phyloP scores from a whole-genome alignment of 495 filamentous ascomycete species.

The Trichoderma gamsii region DNA sequence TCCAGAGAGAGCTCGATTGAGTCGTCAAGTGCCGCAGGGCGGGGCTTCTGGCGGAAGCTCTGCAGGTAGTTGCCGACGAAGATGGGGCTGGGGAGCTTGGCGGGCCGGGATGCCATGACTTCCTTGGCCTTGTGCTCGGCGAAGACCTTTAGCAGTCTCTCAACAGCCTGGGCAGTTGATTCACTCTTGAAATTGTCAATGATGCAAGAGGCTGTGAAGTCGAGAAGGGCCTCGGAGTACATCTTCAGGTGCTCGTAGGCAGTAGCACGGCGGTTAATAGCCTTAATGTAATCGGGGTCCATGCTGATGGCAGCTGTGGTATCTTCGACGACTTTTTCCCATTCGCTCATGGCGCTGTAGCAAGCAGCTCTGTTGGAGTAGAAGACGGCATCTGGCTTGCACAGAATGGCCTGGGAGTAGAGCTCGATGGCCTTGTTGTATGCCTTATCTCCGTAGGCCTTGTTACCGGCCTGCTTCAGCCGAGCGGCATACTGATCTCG shows the following conservation, averaged over 20 bases:
- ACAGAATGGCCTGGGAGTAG: slow-evolving; percentile 91
- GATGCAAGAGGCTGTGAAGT: slow-evolving; percentile 98
- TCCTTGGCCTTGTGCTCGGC: slow-evolving; percentile 86
- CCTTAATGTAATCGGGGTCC: slow-evolving; percentile 95
- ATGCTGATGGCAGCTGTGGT: slow-evolving; percentile 89
- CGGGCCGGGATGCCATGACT: slow-evolving; percentile 65
- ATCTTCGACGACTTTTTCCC: slow-evolving; percentile 96
- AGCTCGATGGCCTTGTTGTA: slow-evolving; percentile 87
- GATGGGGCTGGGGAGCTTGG: slow-evolving; percentile 82
- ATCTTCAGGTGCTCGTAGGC: slow-evolving; percentile 89
- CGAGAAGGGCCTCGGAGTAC: slow-evolving; percentile 90
- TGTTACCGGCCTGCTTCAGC: slow-evolving; percentile 93
- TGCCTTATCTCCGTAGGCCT: slow-evolving; percentile 88
- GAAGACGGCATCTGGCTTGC: slow-evolving; percentile 95
- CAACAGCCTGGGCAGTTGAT: slow-evolving; percentile 77
- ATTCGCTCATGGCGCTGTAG: slow-evolving; percentile 84
- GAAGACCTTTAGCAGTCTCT: slow-evolving; percentile 92
- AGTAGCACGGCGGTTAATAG: slow-evolving; percentile 88
- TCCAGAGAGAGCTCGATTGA: slow-evolving; percentile 66
- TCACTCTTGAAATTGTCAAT: slow-evolving; percentile 95
- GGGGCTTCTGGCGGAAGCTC: slow-evolving; percentile 79
- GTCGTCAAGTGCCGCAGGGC: slow-evolving; percentile 79
- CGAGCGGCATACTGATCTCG: slow-evolving; percentile 80
- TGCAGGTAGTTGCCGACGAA: slow-evolving; percentile 98
- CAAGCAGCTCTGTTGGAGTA: slow-evolving; percentile 98